Conservation (phyloP, 208 protist species). For the Trypanosoma platydactyli region DNA sequence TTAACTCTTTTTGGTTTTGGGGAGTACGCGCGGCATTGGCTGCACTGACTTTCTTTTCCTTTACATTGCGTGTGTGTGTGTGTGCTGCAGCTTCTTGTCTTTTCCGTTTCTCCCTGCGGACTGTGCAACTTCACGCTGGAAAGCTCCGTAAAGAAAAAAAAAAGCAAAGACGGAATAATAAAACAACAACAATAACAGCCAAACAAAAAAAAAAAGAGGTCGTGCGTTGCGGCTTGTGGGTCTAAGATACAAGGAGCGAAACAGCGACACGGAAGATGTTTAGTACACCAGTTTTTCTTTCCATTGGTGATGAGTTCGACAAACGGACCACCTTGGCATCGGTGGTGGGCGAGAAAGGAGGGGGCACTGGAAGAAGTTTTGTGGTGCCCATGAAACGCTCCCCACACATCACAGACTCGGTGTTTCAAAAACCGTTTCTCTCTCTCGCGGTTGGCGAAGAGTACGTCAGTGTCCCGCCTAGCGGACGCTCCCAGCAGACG, state of each 20-base stretch:
- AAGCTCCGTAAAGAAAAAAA: too few relatives aligned
- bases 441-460: conserved; percentile 76
- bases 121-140: too few relatives aligned
- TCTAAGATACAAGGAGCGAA: background rate
- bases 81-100: too few relatives aligned
- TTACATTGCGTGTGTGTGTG: background rate
- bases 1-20: background rate
- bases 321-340: conserved; percentile 39
- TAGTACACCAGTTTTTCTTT: conserved; percentile 74
- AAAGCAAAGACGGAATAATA: too few relatives aligned
- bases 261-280: conserved; percentile 45
- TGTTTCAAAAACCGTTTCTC: conserved; percentile 66
- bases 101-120: background rate
- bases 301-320: conserved; percentile 91
- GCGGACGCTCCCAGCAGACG: conserved; percentile 47
- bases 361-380: conserved; percentile 36
- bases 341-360: conserved; percentile 11
- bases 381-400: conserved; percentile 71
- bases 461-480: conserved; percentile 52
- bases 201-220: conserved; percentile 12
- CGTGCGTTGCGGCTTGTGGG: too few relatives aligned
- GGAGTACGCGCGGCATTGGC: background rate
- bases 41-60: background rate
- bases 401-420: conserved; percentile 72
- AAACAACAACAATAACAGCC: conserved; percentile 2